phyloP scores from a whole-genome alignment of 2,329 filamentous ascomycete species.

The Lecanicillium sp. region DNA sequence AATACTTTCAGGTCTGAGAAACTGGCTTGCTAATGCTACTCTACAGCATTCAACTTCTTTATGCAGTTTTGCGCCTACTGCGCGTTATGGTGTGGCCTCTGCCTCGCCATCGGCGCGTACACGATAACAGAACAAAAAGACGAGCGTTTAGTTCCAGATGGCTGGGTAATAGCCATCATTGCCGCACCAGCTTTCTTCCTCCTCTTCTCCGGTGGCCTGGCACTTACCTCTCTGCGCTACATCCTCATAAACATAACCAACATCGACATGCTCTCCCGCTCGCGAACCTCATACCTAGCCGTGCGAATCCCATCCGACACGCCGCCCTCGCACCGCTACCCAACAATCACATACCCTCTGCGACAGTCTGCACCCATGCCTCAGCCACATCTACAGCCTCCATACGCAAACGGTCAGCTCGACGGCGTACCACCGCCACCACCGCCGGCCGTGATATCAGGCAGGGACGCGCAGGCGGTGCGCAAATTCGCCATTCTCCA shows the following conservation, averaged over 20 bases:
- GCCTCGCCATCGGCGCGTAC: constrained; percentile 55
- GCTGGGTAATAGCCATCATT: constrained; percentile 57
- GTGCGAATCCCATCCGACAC: constrained; percentile 54
- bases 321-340: constrained; percentile 32
- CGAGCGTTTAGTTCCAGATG: constrained; percentile 36
- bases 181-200: constrained; percentile 64
- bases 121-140: constrained; percentile 48
- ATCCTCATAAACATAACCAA: constrained; percentile 70
- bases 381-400: constrained; percentile 11
- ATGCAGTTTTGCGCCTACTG: constrained; percentile 77
- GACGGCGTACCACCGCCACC: constrained; percentile 9
- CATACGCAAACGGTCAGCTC: constrained; percentile 11
- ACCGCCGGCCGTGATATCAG: constrained; percentile 8
- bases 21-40: background rate
- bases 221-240: constrained; percentile 60
- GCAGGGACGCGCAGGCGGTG: constrained; percentile 38
- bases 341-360: constrained; percentile 53
- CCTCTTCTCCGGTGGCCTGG: constrained; percentile 75
- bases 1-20: background rate
- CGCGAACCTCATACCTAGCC: constrained; percentile 63
- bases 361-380: constrained; percentile 17
- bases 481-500: constrained; percentile 73
- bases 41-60: constrained; percentile 77
- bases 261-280: constrained; percentile 64
- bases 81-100: constrained; percentile 55